phyloP scores from a whole-genome alignment of 1,284 basidiomycete genomes.

The Austroboletus niveus region DNA sequence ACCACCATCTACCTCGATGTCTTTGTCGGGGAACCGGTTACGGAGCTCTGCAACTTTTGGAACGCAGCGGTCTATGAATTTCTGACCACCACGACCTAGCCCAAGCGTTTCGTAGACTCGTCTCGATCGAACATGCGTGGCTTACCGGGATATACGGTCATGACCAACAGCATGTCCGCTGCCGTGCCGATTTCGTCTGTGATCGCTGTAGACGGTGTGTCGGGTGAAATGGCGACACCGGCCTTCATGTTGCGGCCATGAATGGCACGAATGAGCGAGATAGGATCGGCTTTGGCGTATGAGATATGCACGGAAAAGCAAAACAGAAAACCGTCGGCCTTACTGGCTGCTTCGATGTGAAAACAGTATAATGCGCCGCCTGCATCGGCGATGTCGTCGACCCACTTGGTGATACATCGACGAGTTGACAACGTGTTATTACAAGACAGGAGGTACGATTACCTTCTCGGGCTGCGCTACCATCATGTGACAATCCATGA shows the following conservation, averaged over 20 bases:
- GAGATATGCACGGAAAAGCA: slow-evolving; percentile 4
- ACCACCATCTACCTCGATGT: slow-evolving; percentile 98
- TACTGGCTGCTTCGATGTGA: slow-evolving; percentile 94
- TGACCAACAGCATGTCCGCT: slow-evolving; percentile 94
- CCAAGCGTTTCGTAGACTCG: background rate
- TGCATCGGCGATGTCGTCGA: slow-evolving; percentile 92
- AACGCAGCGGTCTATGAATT: slow-evolving; percentile 92
- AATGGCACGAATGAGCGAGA: slow-evolving; percentile 76
- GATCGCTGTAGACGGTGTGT: slow-evolving; percentile 84
- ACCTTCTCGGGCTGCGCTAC: slow-evolving; percentile 92
- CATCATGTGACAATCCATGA: slow-evolving; percentile 99
- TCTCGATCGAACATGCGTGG: background rate
- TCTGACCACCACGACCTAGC: slow-evolving; percentile 89
- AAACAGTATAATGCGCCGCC: slow-evolving; percentile 97
- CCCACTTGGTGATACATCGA: slow-evolving; percentile 67
- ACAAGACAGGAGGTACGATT: background rate
- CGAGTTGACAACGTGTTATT: background rate
- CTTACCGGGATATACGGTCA: slow-evolving; percentile 92
- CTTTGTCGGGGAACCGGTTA: slow-evolving; percentile 84
- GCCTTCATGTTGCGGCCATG: slow-evolving; percentile 81
- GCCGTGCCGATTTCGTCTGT: slow-evolving; percentile 77
- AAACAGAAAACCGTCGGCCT: slow-evolving; percentile 27
- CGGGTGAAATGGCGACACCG: slow-evolving; percentile 92
- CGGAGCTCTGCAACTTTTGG: slow-evolving; percentile 93
- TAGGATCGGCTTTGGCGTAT: slow-evolving; percentile 58